phyloP scores from a whole-genome alignment of 805 yeast genomes.

The Starmerella bombi region DNA sequence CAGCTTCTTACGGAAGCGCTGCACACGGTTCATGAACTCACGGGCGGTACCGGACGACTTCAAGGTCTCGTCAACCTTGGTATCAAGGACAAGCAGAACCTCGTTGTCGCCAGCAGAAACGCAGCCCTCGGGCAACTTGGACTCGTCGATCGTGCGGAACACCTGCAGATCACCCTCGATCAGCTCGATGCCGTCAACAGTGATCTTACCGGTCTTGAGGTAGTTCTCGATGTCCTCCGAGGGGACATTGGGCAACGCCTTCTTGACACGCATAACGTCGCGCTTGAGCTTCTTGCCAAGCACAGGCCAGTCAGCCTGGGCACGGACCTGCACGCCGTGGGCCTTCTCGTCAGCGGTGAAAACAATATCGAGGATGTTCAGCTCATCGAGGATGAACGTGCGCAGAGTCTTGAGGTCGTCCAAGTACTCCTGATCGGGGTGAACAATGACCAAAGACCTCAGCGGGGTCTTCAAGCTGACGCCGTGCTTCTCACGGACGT shows the following conservation, averaged over 20 bases:
- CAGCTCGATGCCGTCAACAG: conserved; percentile 80
- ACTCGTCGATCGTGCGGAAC: conserved; percentile 72
- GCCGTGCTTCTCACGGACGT: conserved; percentile 88
- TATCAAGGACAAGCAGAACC: conserved; percentile 79
- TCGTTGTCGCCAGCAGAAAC: conserved; percentile 83
- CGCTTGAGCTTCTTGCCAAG: conserved; percentile 93
- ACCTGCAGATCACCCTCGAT: conserved; percentile 82
- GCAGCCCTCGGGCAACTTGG: conserved; percentile 45
- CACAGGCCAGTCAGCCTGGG: conserved; percentile 98
- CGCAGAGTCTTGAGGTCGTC: conserved; percentile 65
- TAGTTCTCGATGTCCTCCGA: conserved; percentile 73
- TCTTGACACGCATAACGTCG: conserved; percentile 88
- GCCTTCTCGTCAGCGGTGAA: conserved; percentile 82
- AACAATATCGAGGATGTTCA: conserved; percentile 77
- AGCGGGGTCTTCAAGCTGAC: conserved; percentile 92
- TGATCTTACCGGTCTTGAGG: conserved; percentile 56
- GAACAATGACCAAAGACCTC: conserved; percentile 72
- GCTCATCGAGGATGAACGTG: conserved; percentile 73
- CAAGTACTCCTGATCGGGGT: conserved; percentile 61
- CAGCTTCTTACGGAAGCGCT: conserved; percentile 91
- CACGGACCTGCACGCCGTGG: conserved; percentile 84
- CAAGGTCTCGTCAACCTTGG: conserved; percentile 73
- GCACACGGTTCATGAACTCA: conserved; percentile 92
- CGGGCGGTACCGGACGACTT: conserved; percentile 92
- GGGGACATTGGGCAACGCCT: conserved; percentile 69